phyloP scores from a whole-genome alignment of 2,329 filamentous ascomycete genomes.

The Byssothecium circinans region DNA sequence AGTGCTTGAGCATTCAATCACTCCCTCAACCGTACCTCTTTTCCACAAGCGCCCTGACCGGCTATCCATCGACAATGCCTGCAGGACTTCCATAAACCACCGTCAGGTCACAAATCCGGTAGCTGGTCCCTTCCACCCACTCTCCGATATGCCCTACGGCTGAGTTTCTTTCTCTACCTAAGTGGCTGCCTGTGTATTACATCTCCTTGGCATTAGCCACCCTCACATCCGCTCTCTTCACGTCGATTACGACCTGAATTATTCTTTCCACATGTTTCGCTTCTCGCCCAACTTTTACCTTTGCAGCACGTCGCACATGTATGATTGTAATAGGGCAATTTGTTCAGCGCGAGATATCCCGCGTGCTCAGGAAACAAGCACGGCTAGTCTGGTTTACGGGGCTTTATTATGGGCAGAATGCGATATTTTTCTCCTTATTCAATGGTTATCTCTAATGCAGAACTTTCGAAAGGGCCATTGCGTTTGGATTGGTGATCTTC shows the following conservation, averaged over 20 bases:
- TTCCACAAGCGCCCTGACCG: not conserved
- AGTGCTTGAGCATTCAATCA: not conserved
- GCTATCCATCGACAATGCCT: no score
- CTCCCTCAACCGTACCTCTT: not conserved
- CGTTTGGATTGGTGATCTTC: no score
- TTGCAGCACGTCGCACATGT: not conserved
- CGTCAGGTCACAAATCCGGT: no score
- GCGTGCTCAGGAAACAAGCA: slow-evolving; percentile 8
- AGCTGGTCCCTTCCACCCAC: no score
- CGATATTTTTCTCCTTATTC: not conserved
- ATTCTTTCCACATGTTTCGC: not conserved
- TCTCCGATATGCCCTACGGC: no score
- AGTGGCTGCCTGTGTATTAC: not conserved
- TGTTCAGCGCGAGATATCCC: slow-evolving; percentile 11
- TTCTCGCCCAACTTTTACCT: not conserved
- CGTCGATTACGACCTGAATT: not conserved
- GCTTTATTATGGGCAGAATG: slow-evolving; percentile 3
- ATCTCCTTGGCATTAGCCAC: not conserved
- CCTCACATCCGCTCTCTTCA: not conserved
- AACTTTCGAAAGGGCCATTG: no score
- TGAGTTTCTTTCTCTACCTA: no score
- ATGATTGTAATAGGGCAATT: not conserved
- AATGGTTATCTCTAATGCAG: no score
- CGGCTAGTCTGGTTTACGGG: slow-evolving; percentile 4
- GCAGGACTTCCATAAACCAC: no score